Evolutionary conservation across 2,329 filamentous ascomycete genomes (phyloP), one percentile per base, ranked within the genome.

Genomic region (Colletotrichum incanum): DNA sequence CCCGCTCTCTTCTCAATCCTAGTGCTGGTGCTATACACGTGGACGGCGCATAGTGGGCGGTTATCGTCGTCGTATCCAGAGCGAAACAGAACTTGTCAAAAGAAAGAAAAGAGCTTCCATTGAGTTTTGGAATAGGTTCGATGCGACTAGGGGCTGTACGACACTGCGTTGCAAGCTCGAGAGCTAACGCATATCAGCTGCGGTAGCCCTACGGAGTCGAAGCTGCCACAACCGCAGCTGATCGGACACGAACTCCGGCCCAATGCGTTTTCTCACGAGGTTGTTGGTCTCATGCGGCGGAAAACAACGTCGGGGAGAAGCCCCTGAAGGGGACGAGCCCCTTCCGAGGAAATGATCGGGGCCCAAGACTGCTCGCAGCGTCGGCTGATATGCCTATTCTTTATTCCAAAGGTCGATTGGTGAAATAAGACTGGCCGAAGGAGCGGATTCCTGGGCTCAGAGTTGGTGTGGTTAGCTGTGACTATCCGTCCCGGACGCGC

Each of bases 1-100:
- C 69, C 49, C 47, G 56, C 68, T 61, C 55, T 41, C 55, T 26
- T 63, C 39, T 43, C 50, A 52, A 45, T 26, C 20, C 43, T 47
- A 58, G 28, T 56, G 31, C 54, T 41, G 43, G 34, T 43, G 26
- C 16, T 43, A 56, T 68, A 62, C 69, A 63, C 65, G 52, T 71
- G 69, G 54, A 63, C 69, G 31, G n/a, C 43, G 37, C 43, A 63
- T 31, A 71, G 58, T 58, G 69, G 69, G 56, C 39, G 47, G 52
- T 12, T 14, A 23, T 45, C 65, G 43, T 37, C 52, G 23, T 62
- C 23, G 16, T 47, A 16, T 26, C 20, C 8, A 28, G 60, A 31
- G 18, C 31, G 23, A 45, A 28, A 31, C 18, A 28, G 49, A 41
- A 9, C 28, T 37, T 41, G 45, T 41, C 34, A 26, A n/a, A 18